Base-by-base conservation (phyloP, 805 yeast species). In the Monosporozyma servazzii region DNA sequence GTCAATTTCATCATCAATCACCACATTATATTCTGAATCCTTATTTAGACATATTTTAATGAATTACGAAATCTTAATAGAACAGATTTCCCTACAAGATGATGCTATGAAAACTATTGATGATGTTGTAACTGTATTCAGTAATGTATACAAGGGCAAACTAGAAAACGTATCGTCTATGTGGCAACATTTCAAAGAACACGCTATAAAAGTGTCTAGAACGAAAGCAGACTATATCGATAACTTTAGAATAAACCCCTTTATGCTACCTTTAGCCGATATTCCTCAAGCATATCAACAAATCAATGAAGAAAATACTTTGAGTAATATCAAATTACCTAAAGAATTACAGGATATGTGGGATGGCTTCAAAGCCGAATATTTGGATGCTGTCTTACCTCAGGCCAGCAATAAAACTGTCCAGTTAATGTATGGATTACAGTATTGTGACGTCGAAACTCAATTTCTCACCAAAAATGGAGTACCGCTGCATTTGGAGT, bases 381-480 rank as follows among this genome's bases (percentile, higher is more conserved):
- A 55, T 31, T 41, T 45, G 15, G 21, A 20, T 15, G 25, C 48
- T 2, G 57, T 54, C 37, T 50, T 47, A 21, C 54, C 54, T 40
- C 56, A 58, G 9, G 48, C 48, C 5, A 10, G 25, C 7, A 63
- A 60, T 42, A 53, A 50, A 3, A 41, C 65, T 5, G 44, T 40
- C 9, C 17, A 41, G 8, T 60, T 57, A 29, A 55, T 56, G 39
- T 60, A 60, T 48, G 39, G 56, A 15, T 53, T 65, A 13, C 69
- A 66, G 37, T 63, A 60, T 48, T 59, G 66, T 48, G 68, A 65
- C 33, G 61, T 66, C 2, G 48, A 52, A 20, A 54, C 67, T 3
- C 60, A 56, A 2, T 63, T 51, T 47, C 47, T 4, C 15, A 25
- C 58, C 23, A 47, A 50, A 1, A 48, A 54, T 25, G 58, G 57